Percentiles rank a stretch among this genome's conserved stretches.
Conservation (phyloP, 2,329 filamentous ascomycete genomes). For the Monilinia fructicola region DNA sequence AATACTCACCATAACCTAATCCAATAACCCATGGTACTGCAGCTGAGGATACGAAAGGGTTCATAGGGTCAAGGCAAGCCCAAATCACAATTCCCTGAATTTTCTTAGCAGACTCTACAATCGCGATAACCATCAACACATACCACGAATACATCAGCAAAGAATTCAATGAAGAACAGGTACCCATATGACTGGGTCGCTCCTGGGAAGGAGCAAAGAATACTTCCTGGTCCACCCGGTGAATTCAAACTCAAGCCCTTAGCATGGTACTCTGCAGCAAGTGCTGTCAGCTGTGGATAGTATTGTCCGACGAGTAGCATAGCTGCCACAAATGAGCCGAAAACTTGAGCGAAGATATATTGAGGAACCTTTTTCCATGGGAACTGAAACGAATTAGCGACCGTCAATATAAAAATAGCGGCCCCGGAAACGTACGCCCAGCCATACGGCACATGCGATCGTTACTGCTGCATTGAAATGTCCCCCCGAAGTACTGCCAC, state of each 20-base stretch:
- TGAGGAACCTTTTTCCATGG: conserved; percentile 57
- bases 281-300: conserved; percentile 50
- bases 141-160: conserved; percentile 55
- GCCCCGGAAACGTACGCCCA: conserved; percentile 43
- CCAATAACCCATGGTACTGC: conserved; percentile 56
- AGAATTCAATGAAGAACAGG: conserved; percentile 59
- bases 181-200: conserved; percentile 53
- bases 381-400: conserved; percentile 41
- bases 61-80: conserved; percentile 57
- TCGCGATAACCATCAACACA: neutral
- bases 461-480: conserved; percentile 57
- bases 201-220: conserved; percentile 55
- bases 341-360: conserved; percentile 57
- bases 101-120: conserved; percentile 13
- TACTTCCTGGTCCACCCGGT: conserved; percentile 52
- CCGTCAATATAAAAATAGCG: neutral
- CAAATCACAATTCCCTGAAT: conserved; percentile 52
- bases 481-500: conserved; percentile 53
- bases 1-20: conserved; percentile 44
- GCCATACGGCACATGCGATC: conserved; percentile 50
- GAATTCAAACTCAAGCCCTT: conserved; percentile 44
- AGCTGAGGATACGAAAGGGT: conserved; percentile 53
- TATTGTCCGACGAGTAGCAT: conserved; percentile 57
- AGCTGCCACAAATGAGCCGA: conserved; percentile 56
- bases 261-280: conserved; percentile 38